Base-by-base conservation (phyloP, 495 filamentous ascomycete species). In the Aspergillus egyptiacus region DNA sequence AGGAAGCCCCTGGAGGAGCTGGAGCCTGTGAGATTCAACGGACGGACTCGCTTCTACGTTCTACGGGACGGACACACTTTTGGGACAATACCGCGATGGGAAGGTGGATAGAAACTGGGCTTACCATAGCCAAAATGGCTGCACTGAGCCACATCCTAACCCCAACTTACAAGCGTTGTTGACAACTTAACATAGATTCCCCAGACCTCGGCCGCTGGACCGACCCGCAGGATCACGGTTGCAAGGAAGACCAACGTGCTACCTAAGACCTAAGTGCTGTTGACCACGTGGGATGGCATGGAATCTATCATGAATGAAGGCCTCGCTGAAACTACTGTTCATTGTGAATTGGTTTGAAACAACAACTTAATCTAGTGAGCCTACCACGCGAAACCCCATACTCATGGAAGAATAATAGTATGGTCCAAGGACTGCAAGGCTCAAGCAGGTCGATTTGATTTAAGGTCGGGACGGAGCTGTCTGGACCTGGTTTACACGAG, bases 401-500 rank as follows among this genome's bases (percentile, higher is more conserved):
- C 32, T 34, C 7, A 19, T 46, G 19, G 20, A 18, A 19, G 9
- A 19, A 28, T 32, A 17, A 22, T 18, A 23, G 27, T 49, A n/a
- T n/a, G n/a, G n/a, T n/a, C n/a, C n/a, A n/a, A n/a, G n/a, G n/a
- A n/a, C n/a, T n/a, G n/a, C n/a, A n/a, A n/a, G n/a, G n/a, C n/a
- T n/a, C n/a, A n/a, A 43, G 30, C 45, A 52, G n/a, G 32, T 36
- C 27, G 38, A 51, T 46, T n/a, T n/a, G n/a, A n/a, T n/a, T n/a
- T n/a, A 42, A 50, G 52, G 47, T 42, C 40, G 32, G 33, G 22
- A 51, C 44, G 20, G 31, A 37, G 23, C n/a, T 30, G 44, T 36
- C 39, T 28, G n/a, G n/a, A n/a, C n/a, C n/a, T n/a, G 48, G 40
- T 51, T 51, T 51, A 46, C 54, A 63, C 61, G 61, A 64, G 61